Evolutionary conservation across 345 rosid genomes (phyloP).

Genomic region (Firmiana major): DNA sequence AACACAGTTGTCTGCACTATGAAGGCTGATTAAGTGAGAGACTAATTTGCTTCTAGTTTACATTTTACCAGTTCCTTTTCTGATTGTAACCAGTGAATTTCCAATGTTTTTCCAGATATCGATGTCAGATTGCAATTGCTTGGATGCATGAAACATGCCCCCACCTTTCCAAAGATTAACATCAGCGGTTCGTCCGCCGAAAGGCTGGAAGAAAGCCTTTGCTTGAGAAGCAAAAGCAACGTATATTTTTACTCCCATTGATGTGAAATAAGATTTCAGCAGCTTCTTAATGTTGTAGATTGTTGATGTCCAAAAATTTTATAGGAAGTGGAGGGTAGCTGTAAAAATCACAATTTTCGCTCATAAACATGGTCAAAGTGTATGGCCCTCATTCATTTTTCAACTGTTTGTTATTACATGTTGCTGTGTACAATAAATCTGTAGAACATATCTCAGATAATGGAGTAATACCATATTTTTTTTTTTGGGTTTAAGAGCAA

Average conservation of each 20-base stretch:
- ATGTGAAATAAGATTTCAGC: constrained; percentile 8
- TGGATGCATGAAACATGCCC: neutral
- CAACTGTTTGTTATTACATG: neutral
- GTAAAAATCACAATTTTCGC: constrained; percentile 11
- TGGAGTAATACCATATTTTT: neutral
- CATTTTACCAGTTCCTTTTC: neutral
- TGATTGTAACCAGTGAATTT: neutral
- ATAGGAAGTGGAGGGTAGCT: neutral
- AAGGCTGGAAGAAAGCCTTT: neutral
- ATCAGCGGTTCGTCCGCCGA: neutral
- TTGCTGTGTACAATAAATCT: neutral
- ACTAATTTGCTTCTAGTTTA: neutral
- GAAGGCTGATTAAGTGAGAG: neutral
- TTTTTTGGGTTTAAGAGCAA: neutral
- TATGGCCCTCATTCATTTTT: neutral
- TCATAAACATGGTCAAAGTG: neutral
- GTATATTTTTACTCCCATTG: neutral
- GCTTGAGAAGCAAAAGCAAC: neutral
- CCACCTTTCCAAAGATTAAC: neutral
- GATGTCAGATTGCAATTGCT: neutral
- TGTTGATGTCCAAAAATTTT: constrained; percentile 8
- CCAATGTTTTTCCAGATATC: neutral
- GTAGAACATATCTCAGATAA: neutral
- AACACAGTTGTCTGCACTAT: neutral
- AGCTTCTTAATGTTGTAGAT: constrained; percentile 18